Evolutionary conservation across 2,329 filamentous ascomycete species (phyloP).

Genomic region (Stachybotrys elegans): DNA sequence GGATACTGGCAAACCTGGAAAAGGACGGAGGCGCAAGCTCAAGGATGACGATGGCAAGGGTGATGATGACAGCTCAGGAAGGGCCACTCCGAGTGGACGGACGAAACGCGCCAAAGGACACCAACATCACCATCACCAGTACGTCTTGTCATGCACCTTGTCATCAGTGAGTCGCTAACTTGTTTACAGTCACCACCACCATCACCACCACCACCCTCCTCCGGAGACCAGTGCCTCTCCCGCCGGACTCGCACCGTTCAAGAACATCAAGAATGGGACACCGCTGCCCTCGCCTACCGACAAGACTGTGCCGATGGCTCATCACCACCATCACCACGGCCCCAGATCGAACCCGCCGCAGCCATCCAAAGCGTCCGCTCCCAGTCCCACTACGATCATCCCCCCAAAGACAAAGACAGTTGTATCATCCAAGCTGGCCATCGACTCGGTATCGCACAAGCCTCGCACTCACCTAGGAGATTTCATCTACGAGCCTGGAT

Average conservation of each 20-base stretch:
- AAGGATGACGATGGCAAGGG: slow-evolving; percentile 69
- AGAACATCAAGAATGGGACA: slow-evolving; percentile 42
- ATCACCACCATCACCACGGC: slow-evolving; percentile 46
- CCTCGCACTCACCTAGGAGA: slow-evolving; percentile 80
- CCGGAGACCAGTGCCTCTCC: slow-evolving; percentile 41
- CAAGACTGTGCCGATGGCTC: slow-evolving; percentile 31
- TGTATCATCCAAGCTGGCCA: slow-evolving; percentile 63
- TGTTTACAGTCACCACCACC: slow-evolving; percentile 48
- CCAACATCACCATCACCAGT: slow-evolving; percentile 63
- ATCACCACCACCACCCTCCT: slow-evolving; percentile 51
- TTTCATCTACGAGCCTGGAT: slow-evolving; percentile 69
- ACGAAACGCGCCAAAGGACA: slow-evolving; percentile 65
- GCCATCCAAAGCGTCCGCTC: slow-evolving; percentile 17
- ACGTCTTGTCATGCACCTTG: slow-evolving; percentile 26
- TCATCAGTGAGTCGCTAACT: slow-evolving; percentile 14
- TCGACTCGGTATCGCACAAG: slow-evolving; percentile 65
- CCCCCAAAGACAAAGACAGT: slow-evolving; percentile 60
- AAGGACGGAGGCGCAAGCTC: slow-evolving; percentile 61
- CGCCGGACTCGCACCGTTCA: slow-evolving; percentile 38
- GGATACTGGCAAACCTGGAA: slow-evolving; percentile 37
- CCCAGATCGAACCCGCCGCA: slow-evolving; percentile 24
- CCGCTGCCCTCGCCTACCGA: slow-evolving; percentile 40
- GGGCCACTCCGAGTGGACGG: slow-evolving; percentile 54
- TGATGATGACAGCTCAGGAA: slow-evolving; percentile 62
- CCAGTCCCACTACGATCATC: slow-evolving; percentile 21